Conservation (phyloP, 140 eudicot genomes). For the Anethum foeniculum region DNA sequence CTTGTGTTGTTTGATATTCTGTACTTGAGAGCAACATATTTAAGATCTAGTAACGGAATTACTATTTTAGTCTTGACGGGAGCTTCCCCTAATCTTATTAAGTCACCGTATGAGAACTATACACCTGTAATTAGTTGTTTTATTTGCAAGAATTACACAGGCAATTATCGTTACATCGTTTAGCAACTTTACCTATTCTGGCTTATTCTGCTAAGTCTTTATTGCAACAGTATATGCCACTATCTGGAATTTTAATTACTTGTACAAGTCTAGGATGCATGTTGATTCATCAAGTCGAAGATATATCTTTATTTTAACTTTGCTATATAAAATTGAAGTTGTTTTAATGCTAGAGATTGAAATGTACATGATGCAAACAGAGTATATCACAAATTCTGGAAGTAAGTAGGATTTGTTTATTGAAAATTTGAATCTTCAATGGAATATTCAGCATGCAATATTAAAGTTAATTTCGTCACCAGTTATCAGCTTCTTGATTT, state of each 20-base stretch:
- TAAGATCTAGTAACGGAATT: too few relatives aligned
- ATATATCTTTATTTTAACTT: too few relatives aligned
- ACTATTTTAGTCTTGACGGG: not conserved
- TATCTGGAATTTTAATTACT: too few relatives aligned
- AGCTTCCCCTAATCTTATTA: not conserved
- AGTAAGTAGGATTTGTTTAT: not conserved
- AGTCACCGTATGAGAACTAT: not conserved
- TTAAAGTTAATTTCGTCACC: not conserved
- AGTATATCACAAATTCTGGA: not conserved
- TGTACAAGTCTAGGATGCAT: not conserved
- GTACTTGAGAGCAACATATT: too few relatives aligned
- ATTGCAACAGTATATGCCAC: not conserved
- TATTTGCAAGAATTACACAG: not conserved
- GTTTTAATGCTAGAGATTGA: not conserved
- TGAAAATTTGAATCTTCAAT: not conserved
- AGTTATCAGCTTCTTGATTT: not conserved
- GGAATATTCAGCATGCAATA: not conserved
- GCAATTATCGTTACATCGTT: not conserved
- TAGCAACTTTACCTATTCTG: not conserved
- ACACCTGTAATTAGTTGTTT: not conserved
- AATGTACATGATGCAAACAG: not conserved
- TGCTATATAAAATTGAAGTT: not conserved
- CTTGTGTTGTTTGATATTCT: too few relatives aligned
- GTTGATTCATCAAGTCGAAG: not conserved
- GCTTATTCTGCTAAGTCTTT: not conserved